A percentile compares a stretch with the other conserved stretches of the same genome.
phyloP scores from a whole-genome alignment of 2,329 filamentous ascomycete species.

The Sclerotinia nivalis region DNA sequence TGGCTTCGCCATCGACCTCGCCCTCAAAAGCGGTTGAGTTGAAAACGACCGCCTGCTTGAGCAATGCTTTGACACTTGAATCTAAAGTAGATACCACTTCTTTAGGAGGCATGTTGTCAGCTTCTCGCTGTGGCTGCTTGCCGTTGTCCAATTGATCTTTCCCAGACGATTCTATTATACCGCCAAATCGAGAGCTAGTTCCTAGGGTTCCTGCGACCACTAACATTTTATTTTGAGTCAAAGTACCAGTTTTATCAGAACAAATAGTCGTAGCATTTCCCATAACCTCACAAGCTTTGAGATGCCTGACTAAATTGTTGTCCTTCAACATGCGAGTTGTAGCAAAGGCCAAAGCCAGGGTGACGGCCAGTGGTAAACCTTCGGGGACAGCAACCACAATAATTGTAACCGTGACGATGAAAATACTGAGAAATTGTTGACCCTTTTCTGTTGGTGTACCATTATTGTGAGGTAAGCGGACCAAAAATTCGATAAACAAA shows the following conservation, averaged over 20 bases:
- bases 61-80: constrained; percentile 42
- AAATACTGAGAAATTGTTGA: constrained; percentile 60
- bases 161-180: constrained; percentile 38
- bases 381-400: constrained; percentile 70
- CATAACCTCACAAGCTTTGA: constrained; percentile 71
- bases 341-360: constrained; percentile 66
- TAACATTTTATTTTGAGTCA: constrained; percentile 75
- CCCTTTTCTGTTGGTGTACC: constrained; percentile 56
- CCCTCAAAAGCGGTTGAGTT: constrained; percentile 72
- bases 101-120: constrained; percentile 36
- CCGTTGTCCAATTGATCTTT: constrained; percentile 31
- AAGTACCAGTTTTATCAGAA: constrained; percentile 75
- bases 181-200: constrained; percentile 55
- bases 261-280: constrained; percentile 74
- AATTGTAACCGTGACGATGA: constrained; percentile 66
- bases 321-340: constrained; percentile 68
- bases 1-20: constrained; percentile 57
- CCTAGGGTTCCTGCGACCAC: constrained; percentile 73
- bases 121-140: constrained; percentile 32
- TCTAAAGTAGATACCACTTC: constrained; percentile 39
- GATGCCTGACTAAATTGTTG: constrained; percentile 68
- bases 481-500: constrained; percentile 75
- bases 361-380: constrained; percentile 66
- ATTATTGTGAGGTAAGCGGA: constrained; percentile 54
- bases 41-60: constrained; percentile 64